Percentiles rank a stretch among this genome's conserved stretches.
Conservation (phyloP, 2,329 filamentous ascomycete genomes). For the Sclerotinia glacialis region DNA sequence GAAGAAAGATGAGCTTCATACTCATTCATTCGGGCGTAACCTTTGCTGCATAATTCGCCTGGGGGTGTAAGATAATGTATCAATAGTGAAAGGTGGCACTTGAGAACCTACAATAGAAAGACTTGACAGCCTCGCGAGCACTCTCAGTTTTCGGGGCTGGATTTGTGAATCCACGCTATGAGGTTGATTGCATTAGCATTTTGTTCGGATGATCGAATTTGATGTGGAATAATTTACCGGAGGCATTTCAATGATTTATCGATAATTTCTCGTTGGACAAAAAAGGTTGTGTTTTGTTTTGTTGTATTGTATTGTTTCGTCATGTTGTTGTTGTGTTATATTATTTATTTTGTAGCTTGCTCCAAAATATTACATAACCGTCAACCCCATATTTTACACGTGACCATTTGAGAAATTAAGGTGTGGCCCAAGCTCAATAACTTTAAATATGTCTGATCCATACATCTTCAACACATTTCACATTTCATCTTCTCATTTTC, state of each 20-base stretch:
- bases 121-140: conserved; percentile 72
- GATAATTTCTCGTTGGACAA: conserved; percentile 5
- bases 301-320: neutral
- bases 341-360: neutral
- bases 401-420: conserved; percentile 23
- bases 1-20: conserved; percentile 92
- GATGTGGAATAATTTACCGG: conserved; percentile 46
- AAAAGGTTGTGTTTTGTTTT: neutral
- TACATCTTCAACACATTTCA: conserved; percentile 26
- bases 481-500: neutral
- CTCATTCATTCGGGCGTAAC: conserved; percentile 92
- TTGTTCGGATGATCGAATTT: neutral
- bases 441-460: conserved; percentile 26
- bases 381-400: neutral
- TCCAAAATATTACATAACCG: conserved; percentile 1
- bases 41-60: conserved; percentile 83
- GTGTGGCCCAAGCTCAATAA: conserved; percentile 31
- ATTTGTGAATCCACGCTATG: conserved; percentile 48
- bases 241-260: conserved; percentile 47
- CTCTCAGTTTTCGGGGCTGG: conserved; percentile 52
- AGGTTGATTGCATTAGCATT: conserved; percentile 25
- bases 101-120: conserved; percentile 64
- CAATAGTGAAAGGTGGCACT: neutral
- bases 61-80: conserved; percentile 21
- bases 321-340: neutral